These are phyloP conservation scores for Jatropha podagrica DNA, from an alignment of 441 rosid species.

Conservation along the genomic window DNA sequence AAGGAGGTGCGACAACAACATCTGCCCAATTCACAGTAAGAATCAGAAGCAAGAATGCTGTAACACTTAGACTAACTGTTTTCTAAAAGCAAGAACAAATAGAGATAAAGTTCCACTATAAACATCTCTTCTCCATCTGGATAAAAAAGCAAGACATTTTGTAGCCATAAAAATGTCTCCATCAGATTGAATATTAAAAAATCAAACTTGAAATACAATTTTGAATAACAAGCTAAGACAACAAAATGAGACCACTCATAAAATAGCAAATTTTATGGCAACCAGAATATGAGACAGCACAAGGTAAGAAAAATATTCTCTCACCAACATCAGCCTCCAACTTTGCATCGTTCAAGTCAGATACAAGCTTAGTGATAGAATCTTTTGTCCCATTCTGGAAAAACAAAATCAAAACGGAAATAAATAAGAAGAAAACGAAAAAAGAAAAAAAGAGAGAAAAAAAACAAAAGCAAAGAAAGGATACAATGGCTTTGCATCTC, in stretches of 20 bases:
- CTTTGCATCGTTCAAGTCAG: conserved; percentile 70
- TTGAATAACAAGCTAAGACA: neutral
- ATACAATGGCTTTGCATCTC: neutral
- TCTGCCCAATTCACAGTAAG: conserved; percentile 46
- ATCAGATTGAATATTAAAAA: neutral
- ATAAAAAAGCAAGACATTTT: neutral
- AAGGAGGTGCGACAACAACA: conserved; percentile 95
- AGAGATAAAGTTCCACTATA: neutral
- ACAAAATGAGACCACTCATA: neutral
- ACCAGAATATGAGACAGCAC: conserved; percentile 1
- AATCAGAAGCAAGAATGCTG: neutral
- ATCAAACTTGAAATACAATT: neutral
- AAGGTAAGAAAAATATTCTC: conserved; percentile 19
- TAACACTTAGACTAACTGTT: neutral
- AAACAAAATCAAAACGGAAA: neutral
- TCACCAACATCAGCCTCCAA: conserved; percentile 92
- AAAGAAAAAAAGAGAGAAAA: neutral
- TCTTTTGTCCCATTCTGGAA: conserved; percentile 89
- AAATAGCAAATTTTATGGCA: neutral
- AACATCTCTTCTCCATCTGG: neutral
- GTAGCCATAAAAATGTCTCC: neutral
- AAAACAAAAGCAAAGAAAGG: conserved; percentile 14
- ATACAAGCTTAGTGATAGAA: conserved; percentile 80
- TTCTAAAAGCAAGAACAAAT: neutral
- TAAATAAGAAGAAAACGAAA: conserved; percentile 7